phyloP scores from a whole-genome alignment of 768 basidiomycete genomes.

The Boletus coccyginus region DNA sequence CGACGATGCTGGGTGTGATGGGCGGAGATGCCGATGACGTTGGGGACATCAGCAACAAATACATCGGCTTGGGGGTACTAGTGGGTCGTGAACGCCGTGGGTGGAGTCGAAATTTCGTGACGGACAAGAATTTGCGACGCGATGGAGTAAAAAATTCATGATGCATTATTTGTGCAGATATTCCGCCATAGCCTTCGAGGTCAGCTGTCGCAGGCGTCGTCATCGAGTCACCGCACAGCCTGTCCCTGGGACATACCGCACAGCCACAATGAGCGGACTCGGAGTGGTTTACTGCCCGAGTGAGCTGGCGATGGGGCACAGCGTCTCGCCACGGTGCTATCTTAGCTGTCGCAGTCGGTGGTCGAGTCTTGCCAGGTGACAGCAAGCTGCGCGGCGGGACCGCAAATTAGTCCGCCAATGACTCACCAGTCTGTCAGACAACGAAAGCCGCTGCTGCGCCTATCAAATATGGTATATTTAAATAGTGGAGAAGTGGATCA shows the following conservation, averaged over 20 bases:
- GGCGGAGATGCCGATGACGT: too few species aligned
- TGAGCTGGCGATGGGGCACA: not conserved
- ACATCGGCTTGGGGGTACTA: too few species aligned
- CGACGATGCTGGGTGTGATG: too few species aligned
- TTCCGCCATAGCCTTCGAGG: conserved; percentile 10
- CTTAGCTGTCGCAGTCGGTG: not conserved
- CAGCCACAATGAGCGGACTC: conserved; percentile 14
- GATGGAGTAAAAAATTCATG: too few species aligned
- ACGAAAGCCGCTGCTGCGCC: not conserved
- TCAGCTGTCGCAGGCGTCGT: not conserved
- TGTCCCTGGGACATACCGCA: conserved; percentile 8
- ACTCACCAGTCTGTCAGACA: not conserved
- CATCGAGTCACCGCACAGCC: conserved; percentile 12
- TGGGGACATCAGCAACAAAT: too few species aligned
- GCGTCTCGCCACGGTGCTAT: not conserved
- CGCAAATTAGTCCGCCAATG: not conserved
- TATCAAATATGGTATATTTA: not conserved
- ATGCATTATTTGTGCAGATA: too few species aligned
- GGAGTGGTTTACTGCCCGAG: not conserved
- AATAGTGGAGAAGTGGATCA: too few species aligned
- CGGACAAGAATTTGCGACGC: too few species aligned
- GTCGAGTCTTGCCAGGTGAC: not conserved
- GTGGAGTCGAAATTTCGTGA: too few species aligned
- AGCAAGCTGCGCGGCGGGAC: not conserved
- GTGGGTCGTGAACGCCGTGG: too few species aligned